A percentile compares a stretch with the other conserved stretches of the same genome.
phyloP scores from a whole-genome alignment of 108 stramenopile genomes.

The Stephanodiscus minutulus region DNA sequence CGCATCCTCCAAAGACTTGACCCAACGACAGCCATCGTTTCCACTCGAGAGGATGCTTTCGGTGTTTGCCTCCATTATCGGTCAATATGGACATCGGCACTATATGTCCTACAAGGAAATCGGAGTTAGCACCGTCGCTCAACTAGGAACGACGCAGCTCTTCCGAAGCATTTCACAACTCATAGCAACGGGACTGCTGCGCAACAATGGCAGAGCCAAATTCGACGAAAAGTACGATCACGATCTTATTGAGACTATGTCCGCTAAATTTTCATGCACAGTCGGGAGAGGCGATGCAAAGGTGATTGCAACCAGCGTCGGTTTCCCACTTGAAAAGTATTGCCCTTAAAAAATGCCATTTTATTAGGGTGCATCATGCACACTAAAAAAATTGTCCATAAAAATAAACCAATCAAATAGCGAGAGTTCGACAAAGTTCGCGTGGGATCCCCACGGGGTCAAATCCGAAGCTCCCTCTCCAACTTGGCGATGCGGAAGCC shows the following conservation, averaged over 20 bases:
- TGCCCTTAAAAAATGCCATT: slow-evolving; percentile 4
- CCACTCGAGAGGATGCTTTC: slow-evolving; percentile 70
- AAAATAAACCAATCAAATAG: background rate
- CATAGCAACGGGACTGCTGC: slow-evolving; percentile 39
- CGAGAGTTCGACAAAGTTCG: background rate
- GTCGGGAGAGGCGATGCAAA: slow-evolving; percentile 43
- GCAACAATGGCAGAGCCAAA: slow-evolving; percentile 11
- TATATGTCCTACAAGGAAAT: slow-evolving; percentile 6
- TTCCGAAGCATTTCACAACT: slow-evolving; percentile 41
- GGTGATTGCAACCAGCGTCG: slow-evolving; percentile 42
- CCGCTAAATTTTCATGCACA: slow-evolving; percentile 43
- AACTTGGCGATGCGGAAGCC: slow-evolving; percentile 43
- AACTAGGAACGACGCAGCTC: slow-evolving; percentile 31
- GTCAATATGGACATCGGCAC: slow-evolving; percentile 54
- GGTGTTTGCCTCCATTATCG: slow-evolving; percentile 58
- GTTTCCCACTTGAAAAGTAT: slow-evolving; percentile 53
- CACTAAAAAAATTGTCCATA: background rate
- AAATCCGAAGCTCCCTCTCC: slow-evolving; percentile 26
- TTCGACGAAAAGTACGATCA: slow-evolving; percentile 7
- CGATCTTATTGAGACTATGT: slow-evolving; percentile 23
- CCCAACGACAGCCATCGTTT: slow-evolving; percentile 61
- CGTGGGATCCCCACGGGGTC: background rate
- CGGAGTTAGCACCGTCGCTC: background rate
- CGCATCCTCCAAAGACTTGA: slow-evolving; percentile 35
- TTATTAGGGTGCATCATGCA: too few species aligned